Evolutionary conservation across 2,329 filamentous ascomycete species (phyloP), one percentile per base, ranked within the genome.

Genomic region (Calycina herbarum): DNA sequence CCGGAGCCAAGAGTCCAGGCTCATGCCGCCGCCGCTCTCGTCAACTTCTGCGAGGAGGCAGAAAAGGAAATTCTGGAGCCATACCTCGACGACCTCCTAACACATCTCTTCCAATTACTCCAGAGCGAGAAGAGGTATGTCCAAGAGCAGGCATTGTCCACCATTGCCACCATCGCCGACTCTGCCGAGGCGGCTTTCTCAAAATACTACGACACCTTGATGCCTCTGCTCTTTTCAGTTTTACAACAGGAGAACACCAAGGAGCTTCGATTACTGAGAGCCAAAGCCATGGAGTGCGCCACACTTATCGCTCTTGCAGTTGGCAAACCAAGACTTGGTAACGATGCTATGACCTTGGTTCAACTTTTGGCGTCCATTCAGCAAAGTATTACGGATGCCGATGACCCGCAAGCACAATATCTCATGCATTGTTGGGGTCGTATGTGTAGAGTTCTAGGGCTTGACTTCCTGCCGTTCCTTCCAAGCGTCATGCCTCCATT

Each of bases 261-360:
- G 80, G 95, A 99, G 75, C 94, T 94, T 79, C 86, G 94, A 63
- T 82, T 98, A 58, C 85, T 99, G 48, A 88, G 94, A 66, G 95
- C 95, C 60, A 99, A 99, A 82, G 95, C 95, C 2, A 99, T 99
- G 95, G 95, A 99, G 79, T 99, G 95, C 76, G 94, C 95, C 20
- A 99, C 95, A 7, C 82, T 99, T 56, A 99, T 99, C 74, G 93
- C 95, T 38, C 82, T 99, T 63, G 95, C 95, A 35, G 95, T 99
- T 67, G 95, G 95, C 62, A 95, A 96, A 78, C 92, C 96, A 73
- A 91, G 92, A 68, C 93, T 99, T 78, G 94, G 92, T 10, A 84
- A 86, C 69, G 94, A 99, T 79, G 94, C 94, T 3, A 84, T 95
- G 80, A 90, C 88, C 54, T 83, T 99, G 51, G 94, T 98, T 24